Base-by-base conservation (phyloP, 768 basidiomycete genomes). In the Hydnum rufescens region DNA sequence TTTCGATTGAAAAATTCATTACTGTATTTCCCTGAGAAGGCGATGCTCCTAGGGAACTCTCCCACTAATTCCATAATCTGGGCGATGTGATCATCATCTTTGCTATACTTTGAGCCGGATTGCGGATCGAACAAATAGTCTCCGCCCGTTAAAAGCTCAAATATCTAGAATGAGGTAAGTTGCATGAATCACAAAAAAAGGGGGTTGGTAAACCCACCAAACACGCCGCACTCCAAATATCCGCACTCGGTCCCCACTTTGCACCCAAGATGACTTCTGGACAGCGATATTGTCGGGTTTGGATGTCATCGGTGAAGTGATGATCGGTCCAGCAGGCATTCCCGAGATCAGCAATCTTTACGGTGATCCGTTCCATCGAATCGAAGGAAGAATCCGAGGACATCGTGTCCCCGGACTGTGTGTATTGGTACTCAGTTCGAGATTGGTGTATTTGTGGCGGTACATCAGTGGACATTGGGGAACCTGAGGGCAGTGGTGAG, bases 41-140 rank as follows among this genome's bases (percentile, higher is more conserved):
- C 89, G 39, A 97, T 68, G 47, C 70, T 70, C 61, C 78, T 78
- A 1, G 89, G 88, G 39, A 93, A 74, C 58, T 95, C 88, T 42
- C 92, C 93, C 62, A 96, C 71, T 6, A 97, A 73, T 67, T 99
- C 93, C 65, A 96, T 87, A 57, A 97, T 87, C 68, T 99, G 95
- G 2, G 95, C 93, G 55, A 97, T 87, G 61, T 99, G 92, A 62
- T 89, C 85, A 63, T 92, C 89, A 65, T 93, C 88, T 65, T 97
- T 97, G 68, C 81, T 86, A 63, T 95, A 96, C 39, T 90, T 78
- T 47, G 86, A 80, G 2, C 93, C 93, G 1, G 86, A 84, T 22
- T 89, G 89, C 0, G 93, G 93, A 63, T 97, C 95, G 63, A 99
- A 99, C 32, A 99, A 75, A 66, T 97, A 99, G 64, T 97, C 93